Evolutionary conservation across 1,139 yeast genomes (phyloP).

Genomic region (Kodamaea plutei): DNA sequence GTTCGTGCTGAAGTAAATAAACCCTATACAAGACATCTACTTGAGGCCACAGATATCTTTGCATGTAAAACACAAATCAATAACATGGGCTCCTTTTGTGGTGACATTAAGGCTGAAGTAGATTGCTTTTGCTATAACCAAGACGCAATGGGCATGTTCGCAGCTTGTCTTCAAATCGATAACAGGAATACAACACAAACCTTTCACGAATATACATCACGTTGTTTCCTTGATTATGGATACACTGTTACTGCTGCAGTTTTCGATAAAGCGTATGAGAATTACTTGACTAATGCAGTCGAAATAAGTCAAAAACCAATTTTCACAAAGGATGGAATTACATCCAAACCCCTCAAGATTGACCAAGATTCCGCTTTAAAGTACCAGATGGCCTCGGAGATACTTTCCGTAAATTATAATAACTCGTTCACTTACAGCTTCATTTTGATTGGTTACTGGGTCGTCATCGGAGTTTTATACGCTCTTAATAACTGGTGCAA

Average conservation of each 20-base stretch:
- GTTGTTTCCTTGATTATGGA: conserved; percentile 2
- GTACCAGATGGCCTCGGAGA: conserved; percentile 4
- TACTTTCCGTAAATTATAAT: conserved; percentile 14
- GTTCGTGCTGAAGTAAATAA: not conserved
- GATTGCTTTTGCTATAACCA: conserved; percentile 13
- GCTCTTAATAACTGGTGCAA: conserved; percentile 13
- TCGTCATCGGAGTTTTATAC: conserved; percentile 10
- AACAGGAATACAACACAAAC: conserved; percentile 1
- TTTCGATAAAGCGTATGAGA: not conserved
- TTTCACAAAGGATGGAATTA: conserved; percentile 2
- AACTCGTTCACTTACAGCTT: conserved; percentile 12
- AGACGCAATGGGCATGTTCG: conserved; percentile 13
- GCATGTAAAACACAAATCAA: conserved; percentile 18
- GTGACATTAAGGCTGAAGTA: conserved; percentile 2
- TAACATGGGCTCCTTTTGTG: conserved; percentile 15
- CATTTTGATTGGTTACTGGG: conserved; percentile 12
- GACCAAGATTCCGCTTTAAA: not conserved
- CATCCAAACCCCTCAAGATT: conserved; percentile 4
- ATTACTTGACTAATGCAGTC: conserved; percentile 3
- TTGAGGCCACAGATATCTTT: conserved; percentile 8
- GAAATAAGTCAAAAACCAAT: not conserved
- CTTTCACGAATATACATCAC: not conserved
- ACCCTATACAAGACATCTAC: not conserved
- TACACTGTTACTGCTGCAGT: not conserved
- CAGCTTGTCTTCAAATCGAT: conserved; percentile 10